A percentile compares a stretch with the other conserved stretches of the same genome.
phyloP scores from a whole-genome alignment of 2,329 filamentous ascomycete species.

The Lachnellula occidentalis region DNA sequence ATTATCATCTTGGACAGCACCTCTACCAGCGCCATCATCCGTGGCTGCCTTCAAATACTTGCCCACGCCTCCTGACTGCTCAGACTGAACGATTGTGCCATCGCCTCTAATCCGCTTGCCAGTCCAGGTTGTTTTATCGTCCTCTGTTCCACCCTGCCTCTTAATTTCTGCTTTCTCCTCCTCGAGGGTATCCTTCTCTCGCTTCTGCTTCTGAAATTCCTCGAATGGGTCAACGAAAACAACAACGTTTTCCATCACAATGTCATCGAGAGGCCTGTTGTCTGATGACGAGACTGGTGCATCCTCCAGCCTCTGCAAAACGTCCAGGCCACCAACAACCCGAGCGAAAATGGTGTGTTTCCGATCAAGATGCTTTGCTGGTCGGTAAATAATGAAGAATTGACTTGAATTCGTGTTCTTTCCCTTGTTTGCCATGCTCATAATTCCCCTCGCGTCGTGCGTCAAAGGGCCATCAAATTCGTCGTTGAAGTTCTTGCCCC shows the following conservation, averaged over 20 bases:
- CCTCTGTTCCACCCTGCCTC: slow-evolving; percentile 67
- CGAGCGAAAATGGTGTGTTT: slow-evolving; percentile 97
- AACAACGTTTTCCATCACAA: slow-evolving; percentile 74
- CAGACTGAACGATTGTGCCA: slow-evolving; percentile 48
- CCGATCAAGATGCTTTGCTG: slow-evolving; percentile 77
- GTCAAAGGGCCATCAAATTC: slow-evolving; percentile 85
- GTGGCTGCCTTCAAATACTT: slow-evolving; percentile 73
- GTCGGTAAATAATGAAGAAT: slow-evolving; percentile 88
- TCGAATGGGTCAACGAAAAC: slow-evolving; percentile 94
- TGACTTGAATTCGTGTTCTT: slow-evolving; percentile 96
- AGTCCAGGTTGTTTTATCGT: slow-evolving; percentile 92
- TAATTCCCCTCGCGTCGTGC: slow-evolving; percentile 73
- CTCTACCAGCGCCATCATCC: slow-evolving; percentile 33
- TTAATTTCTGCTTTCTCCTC: slow-evolving; percentile 57
- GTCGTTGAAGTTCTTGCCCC: slow-evolving; percentile 91
- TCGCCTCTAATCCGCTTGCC: slow-evolving; percentile 78
- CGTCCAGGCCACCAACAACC: slow-evolving; percentile 70
- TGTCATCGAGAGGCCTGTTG: slow-evolving; percentile 70
- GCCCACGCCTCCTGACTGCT: slow-evolving; percentile 50
- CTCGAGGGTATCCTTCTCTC: slow-evolving; percentile 54
- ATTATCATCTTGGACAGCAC: slow-evolving; percentile 57
- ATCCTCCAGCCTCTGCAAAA: slow-evolving; percentile 70
- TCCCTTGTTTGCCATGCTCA: slow-evolving; percentile 98
- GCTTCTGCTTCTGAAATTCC: slow-evolving; percentile 76
- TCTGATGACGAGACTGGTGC: slow-evolving; percentile 64